Evolutionary conservation across 352 stramenopile species (phyloP), one percentile per base, ranked within the genome.

Genomic region (Stramenopiles sp.): DNA sequence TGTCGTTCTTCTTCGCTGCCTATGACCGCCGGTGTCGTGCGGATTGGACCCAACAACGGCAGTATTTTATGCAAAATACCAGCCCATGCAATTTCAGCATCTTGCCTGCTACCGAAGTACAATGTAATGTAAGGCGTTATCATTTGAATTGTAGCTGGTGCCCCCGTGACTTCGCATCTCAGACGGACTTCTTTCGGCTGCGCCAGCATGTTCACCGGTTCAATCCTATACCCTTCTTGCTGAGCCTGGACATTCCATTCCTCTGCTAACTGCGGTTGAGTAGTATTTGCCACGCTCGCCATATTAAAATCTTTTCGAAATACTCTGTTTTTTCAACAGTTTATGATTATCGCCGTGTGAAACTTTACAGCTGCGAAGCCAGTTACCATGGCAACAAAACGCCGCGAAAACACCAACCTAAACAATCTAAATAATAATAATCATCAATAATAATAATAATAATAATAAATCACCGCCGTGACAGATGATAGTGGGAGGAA

Each of bases 11-110:
- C 87, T 78, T 90, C 82, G 33, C 80, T 86, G 1, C 87, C 87
- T 32, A 90, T 85, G 32, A 90, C 84, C 14, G 84, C 39, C 8
- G 84, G 55, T 32, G 82, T 82, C 39, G 84, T 80, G 14, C 87
- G 76, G 32, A 90, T 78, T 27, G 87, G 85, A 7, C 84, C 84
- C 22, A 90, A 78, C n/a, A 90, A 82, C 25, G 84, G 84, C 67
- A 83, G 75, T 32, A 90, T 90, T 82, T 90, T 90, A 80, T 88
- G 80, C 80, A 90, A 87, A 30, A 90, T 90, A 25, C 87, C 87
- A 30, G 87, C 80, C 86, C 86, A 89, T 30, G 84, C 85, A 76
- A 89, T 84, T 75, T 90, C 84, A 75, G 86, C 87, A 29, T 88
- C 82, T 81, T 90, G 84, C 75, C 86, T 81, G 30, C 80, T 90